phyloP scores from a whole-genome alignment of 2,329 filamentous ascomycete genomes.

The Hymenotorrendiella dingleyae region DNA sequence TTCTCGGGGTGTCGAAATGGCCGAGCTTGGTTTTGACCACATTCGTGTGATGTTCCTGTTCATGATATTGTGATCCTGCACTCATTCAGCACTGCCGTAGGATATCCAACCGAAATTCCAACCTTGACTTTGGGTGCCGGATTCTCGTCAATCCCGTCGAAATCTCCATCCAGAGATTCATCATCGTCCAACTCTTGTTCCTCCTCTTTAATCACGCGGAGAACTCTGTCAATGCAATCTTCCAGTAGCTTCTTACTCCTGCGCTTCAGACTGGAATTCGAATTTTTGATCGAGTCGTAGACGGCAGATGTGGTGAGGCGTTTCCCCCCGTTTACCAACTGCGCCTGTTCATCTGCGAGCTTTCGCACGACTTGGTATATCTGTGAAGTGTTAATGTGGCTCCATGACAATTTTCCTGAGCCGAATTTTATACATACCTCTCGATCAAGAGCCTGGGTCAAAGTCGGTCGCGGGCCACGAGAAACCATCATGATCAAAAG shows the following conservation, averaged over 20 bases:
- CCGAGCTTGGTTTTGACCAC: slow-evolving; percentile 41
- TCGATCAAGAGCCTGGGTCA: slow-evolving; percentile 54
- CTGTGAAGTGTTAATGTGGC: slow-evolving; percentile 30
- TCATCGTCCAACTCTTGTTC: slow-evolving; percentile 35
- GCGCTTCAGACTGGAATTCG: slow-evolving; percentile 80
- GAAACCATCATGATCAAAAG: slow-evolving; percentile 22
- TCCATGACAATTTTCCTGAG: background rate
- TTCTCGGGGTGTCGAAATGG: slow-evolving; percentile 18
- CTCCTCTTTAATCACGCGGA: slow-evolving; percentile 65
- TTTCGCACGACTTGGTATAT: slow-evolving; percentile 77
- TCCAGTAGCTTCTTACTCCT: slow-evolving; percentile 77
- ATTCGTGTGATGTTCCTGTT: slow-evolving; percentile 58
- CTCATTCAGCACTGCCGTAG: slow-evolving; percentile 3
- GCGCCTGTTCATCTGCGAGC: slow-evolving; percentile 59
- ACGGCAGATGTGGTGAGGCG: slow-evolving; percentile 55
- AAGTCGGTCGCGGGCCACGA: slow-evolving; percentile 38
- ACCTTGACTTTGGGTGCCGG: slow-evolving; percentile 25
- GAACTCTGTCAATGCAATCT: slow-evolving; percentile 76
- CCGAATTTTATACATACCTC: slow-evolving; percentile 40
- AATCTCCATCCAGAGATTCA: slow-evolving; percentile 43
- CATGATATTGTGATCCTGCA: slow-evolving; percentile 52
- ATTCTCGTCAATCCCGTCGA: slow-evolving; percentile 40
- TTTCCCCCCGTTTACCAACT: slow-evolving; percentile 41
- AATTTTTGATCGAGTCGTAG: slow-evolving; percentile 75
- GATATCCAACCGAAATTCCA: slow-evolving; percentile 3